phyloP scores from a whole-genome alignment of 2,329 filamentous ascomycete genomes.

The Dactylonectria estremocensis region DNA sequence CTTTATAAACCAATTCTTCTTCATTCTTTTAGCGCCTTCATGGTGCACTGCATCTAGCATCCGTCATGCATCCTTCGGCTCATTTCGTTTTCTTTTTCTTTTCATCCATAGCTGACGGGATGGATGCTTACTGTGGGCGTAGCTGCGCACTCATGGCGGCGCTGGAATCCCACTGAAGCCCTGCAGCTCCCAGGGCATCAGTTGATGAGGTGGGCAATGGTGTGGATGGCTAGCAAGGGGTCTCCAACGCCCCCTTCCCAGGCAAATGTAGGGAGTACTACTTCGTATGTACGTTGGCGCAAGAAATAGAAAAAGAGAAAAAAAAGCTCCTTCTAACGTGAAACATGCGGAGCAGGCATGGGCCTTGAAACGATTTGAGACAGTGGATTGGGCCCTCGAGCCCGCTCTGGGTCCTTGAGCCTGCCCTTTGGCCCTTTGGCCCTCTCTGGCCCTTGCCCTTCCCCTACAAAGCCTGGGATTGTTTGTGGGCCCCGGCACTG shows the following conservation, averaged over 20 bases:
- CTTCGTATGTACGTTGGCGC: too few species aligned
- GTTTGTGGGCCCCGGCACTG: not conserved
- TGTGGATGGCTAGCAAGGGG: not conserved
- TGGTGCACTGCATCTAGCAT: not conserved
- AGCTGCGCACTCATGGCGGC: not conserved
- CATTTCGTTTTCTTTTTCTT: not conserved
- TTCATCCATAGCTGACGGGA: not conserved
- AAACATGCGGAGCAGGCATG: conserved; percentile 35
- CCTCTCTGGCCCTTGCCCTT: not conserved
- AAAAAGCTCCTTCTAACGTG: conserved; percentile 15
- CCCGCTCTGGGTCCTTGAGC: not conserved
- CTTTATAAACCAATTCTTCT: not conserved
- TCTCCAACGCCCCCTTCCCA: conserved; percentile 10
- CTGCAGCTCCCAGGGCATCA: not conserved
- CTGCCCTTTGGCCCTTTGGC: not conserved
- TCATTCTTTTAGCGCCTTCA: not conserved
- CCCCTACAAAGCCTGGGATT: too few species aligned
- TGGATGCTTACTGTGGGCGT: not conserved
- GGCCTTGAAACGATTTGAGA: conserved; percentile 30
- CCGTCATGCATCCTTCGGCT: not conserved
- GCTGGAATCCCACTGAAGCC: not conserved
- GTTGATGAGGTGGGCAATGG: not conserved
- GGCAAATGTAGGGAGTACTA: conserved; percentile 10
- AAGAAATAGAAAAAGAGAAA: conserved; percentile 3
- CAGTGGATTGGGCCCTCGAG: conserved; percentile 4